Evolutionary conservation across 768 basidiomycete species (phyloP), one percentile per base, ranked within the genome.

Genomic region (Pleurotus ostreatus): DNA sequence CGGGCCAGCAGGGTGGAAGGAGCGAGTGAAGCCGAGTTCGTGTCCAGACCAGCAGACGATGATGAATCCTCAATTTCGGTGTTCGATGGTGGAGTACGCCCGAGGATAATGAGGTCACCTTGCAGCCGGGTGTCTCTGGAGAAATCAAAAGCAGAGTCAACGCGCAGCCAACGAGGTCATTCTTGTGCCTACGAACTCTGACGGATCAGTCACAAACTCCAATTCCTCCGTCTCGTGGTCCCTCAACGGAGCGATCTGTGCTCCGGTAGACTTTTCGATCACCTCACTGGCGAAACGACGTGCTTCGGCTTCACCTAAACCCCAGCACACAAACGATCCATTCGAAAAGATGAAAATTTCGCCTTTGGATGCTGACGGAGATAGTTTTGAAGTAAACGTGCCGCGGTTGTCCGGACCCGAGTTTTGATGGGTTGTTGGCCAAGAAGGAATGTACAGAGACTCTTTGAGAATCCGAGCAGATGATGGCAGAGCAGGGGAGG

Each of bases 261-360:
- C 80, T 1, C 76, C 78, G 0, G 76, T 68, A 2, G 77, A 76
- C 20, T 71, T 76, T 39, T 71, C 70, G 46, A 92, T 74, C 26
- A 94, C 77, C 51, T 89, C 78, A 22, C 71, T 67, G 20, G 84
- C 79, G 67, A 95, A 94, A 46, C 70, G 72, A 58, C 74, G 76
- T 2, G 89, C 94, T 39, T 89, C 89, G 7, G 78, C 77, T 68
- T 94, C 91, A 12, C 77, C 81, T 54, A 94, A 70, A 4, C 92
- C 93, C 94, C 94, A 97, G 62, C 86, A 92, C 5, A 97, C 94
- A 57, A 93, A 87, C 61, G 84, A 90, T 2, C 94, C 94, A 61
- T 92, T 93, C 16, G 81, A 78, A 67, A 97, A 97, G 11, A 97
- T 79, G 68, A 95, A 96, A 9, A 94, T 74, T 68, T 97, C 94